Evolutionary conservation across 176 grass and related monocot genomes (phyloP).

Genomic region (Miscanthus lutarioriparius): DNA sequence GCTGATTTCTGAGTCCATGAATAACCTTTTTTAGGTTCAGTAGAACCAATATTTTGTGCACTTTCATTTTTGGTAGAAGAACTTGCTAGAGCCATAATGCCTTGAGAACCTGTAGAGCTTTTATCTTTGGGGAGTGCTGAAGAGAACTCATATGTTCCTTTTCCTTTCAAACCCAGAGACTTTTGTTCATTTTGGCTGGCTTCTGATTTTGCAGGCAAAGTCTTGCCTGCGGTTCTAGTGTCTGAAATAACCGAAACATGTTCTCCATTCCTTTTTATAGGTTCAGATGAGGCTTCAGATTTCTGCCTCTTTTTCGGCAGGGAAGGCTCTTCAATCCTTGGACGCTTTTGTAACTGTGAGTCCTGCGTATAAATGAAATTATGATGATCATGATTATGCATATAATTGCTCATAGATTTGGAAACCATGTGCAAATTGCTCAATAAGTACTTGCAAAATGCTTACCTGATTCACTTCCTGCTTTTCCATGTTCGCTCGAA

Average conservation of each 20-base stretch:
- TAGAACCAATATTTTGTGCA: slow-evolving; percentile 5
- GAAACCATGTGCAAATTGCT: neutral
- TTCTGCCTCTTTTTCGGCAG: slow-evolving; percentile 45
- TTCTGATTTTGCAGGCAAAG: slow-evolving; percentile 28
- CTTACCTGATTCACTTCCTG: slow-evolving; percentile 47
- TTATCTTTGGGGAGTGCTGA: slow-evolving; percentile 38
- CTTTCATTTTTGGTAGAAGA: slow-evolving; percentile 43
- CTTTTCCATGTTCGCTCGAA: slow-evolving; percentile 36
- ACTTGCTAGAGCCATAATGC: slow-evolving; percentile 4
- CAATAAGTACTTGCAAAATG: slow-evolving; percentile 16
- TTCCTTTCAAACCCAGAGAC: neutral
- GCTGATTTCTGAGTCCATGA: slow-evolving; percentile 91
- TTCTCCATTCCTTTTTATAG: slow-evolving; percentile 43
- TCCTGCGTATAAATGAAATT: slow-evolving; percentile 47
- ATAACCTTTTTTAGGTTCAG: slow-evolving; percentile 40
- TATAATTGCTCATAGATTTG: slow-evolving; percentile 11
- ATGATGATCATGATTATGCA: neutral
- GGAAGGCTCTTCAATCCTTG: slow-evolving; percentile 30
- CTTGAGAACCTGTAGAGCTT: slow-evolving; percentile 26
- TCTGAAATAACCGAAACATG: slow-evolving; percentile 19
- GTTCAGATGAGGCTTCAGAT: slow-evolving; percentile 23
- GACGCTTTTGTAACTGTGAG: slow-evolving; percentile 15
- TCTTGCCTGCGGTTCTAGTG: slow-evolving; percentile 1
- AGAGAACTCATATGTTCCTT: slow-evolving; percentile 42
- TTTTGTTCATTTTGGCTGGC: slow-evolving; percentile 26